Evolutionary conservation across 1,284 basidiomycete genomes (phyloP), one percentile per base, ranked within the genome.

Genomic region (Cutaneotrichosporon sp.): DNA sequence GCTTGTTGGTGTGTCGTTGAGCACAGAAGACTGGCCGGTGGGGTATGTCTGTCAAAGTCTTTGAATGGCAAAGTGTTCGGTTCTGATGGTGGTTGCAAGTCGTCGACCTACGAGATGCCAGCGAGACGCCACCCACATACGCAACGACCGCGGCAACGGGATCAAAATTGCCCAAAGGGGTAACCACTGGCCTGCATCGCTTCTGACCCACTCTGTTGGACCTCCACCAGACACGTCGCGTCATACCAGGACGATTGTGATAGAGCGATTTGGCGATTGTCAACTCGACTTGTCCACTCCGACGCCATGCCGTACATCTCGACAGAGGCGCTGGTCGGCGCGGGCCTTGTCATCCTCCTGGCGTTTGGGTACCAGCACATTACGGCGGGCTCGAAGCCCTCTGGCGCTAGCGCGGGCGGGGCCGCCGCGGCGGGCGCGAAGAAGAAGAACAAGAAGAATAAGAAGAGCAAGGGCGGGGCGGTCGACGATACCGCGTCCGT

Each of bases 241-340:
- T 30, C 26, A 5, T n/a, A n/a, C n/a, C n/a, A n/a, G n/a, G n/a
- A n/a, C n/a, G n/a, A n/a, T n/a, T n/a, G n/a, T n/a, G n/a, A n/a
- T n/a, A n/a, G n/a, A n/a, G 15, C 34, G 34, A 15, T 38, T 14
- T 38, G 14, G 4, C 5, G 36, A 14, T 35, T 18, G 43, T n/a
- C 43, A 17, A 13, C 18, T 18, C 44, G n/a, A 21, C 14, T 41
- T 39, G 35, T 20, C 34, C 23, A 35, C 36, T 15, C 36, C 17
- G 13, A 7, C 47, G 12, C 20, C 50, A 74, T 74, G 72, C 72
- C 72, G 21, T 70, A 74, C 58, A 69, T 74, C 48, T 72, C 72
- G 1, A 71, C 67, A 42, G 72, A 74, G 51, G 70, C 67, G 5
- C 62, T 72, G 13, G 57, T 71, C 8, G 70, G 68, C 7, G 68